Evolutionary conservation across 192 early-diverging fungal species (phyloP), one percentile per base, ranked within the genome.

Genomic region (Podila minutissima): DNA sequence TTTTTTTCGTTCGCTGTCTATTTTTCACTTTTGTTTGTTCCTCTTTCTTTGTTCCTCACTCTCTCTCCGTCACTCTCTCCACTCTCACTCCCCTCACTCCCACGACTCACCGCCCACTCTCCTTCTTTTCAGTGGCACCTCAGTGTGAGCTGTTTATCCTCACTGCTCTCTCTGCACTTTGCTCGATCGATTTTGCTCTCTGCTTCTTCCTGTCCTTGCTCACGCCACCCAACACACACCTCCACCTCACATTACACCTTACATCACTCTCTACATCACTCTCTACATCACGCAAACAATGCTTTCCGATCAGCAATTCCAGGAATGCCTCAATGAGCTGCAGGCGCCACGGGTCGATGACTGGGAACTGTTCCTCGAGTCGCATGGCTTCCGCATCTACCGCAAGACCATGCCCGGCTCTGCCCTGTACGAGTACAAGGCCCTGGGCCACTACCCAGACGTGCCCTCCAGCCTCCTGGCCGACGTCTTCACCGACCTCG

Each of bases 401-500:
- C 83, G 85, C 64, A 70, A 70, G 46, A 66, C 74, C 32, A 32
- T 71, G 60, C 83, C 78, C 53, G 84, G 84, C 62, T 61, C 82
- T 26, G 66, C 66, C 26, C 74, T 86, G 4, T 88, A 84, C 67
- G 86, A 88, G 64, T 88, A 86, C 77, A 77, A 82, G 51, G 79
- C 83, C 60, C 66, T 87, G 22, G 87, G 85, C 8, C 82, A 74
- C 37, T 88, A 75, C 49, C 74, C 69, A 19, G 82, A 86, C 63
- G 74, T 88, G 28, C 68, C 71, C 15, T 67, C 87, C 11, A 48
- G 67, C 4, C 69, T 86, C 12, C 76, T 88, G 5, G 82, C 84
- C 17, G 84, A 83, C 35, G 87, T 88, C 50, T 88, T 87, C 51
- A 76, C 84, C 9, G 87, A 88, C 72, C 76, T 86, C 10, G 82